Percentiles rank a stretch among this genome's conserved stretches.
Evolutionary conservation across 2,329 filamentous ascomycete species (phyloP).

Genomic region (Cladophialophora bantiana): DNA sequence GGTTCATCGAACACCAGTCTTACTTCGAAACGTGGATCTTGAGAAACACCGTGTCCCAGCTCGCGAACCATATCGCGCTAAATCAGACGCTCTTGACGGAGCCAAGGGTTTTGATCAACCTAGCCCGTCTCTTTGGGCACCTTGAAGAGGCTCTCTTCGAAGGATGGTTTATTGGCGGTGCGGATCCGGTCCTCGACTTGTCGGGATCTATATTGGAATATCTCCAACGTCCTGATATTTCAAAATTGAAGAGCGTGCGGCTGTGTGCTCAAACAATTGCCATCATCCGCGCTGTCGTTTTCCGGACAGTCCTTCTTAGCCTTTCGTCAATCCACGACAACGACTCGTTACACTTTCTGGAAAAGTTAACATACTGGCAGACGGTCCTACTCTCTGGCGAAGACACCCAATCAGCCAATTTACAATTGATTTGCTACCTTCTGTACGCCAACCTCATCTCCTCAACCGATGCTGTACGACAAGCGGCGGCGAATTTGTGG

Average conservation of each 20-base stretch:
- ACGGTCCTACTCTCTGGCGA: slow-evolving; percentile 83
- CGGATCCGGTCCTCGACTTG: slow-evolving; percentile 83
- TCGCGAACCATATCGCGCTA: slow-evolving; percentile 73
- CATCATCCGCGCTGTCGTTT: slow-evolving; percentile 76
- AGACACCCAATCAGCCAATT: slow-evolving; percentile 78
- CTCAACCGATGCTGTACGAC: slow-evolving; percentile 68
- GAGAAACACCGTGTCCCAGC: slow-evolving; percentile 73
- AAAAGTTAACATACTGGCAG: slow-evolving; percentile 94
- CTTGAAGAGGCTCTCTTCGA: slow-evolving; percentile 91
- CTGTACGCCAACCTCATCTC: slow-evolving; percentile 89
- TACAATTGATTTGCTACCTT: slow-evolving; percentile 89
- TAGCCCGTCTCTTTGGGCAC: slow-evolving; percentile 80
- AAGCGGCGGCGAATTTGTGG: slow-evolving; percentile 82
- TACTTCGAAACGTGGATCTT: slow-evolving; percentile 94
- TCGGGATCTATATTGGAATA: slow-evolving; percentile 85
- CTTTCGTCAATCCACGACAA: slow-evolving; percentile 81
- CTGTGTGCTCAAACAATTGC: slow-evolving; percentile 84
- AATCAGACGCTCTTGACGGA: slow-evolving; percentile 78
- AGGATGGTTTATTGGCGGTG: slow-evolving; percentile 93
- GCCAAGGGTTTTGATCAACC: slow-evolving; percentile 82
- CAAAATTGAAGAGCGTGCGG: slow-evolving; percentile 83
- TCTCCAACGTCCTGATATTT: slow-evolving; percentile 82
- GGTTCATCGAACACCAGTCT: slow-evolving; percentile 91
- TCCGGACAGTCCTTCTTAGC: slow-evolving; percentile 78
- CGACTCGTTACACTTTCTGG: slow-evolving; percentile 75